Conservation (phyloP, 208 protist genomes). For the Trypanosoma cruzi region DNA sequence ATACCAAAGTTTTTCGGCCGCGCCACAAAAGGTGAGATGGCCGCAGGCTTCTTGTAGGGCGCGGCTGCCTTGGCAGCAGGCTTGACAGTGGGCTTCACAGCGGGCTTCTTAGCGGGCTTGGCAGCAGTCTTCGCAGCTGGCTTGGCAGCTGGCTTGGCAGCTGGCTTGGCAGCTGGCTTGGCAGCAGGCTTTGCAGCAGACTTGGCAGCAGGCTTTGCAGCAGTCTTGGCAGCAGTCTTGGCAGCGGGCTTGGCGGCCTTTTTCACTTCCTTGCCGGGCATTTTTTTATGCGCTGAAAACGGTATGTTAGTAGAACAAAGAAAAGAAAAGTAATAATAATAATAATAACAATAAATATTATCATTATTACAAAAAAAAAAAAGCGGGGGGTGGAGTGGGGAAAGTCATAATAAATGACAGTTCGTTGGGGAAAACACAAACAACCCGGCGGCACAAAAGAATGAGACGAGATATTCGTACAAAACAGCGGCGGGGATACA, state of each 20-base stretch:
- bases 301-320: background rate
- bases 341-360: background rate
- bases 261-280: constrained; percentile 91
- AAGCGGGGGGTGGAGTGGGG: too few relatives aligned
- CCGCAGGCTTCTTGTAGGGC: constrained; percentile 68
- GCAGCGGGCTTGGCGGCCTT: constrained; percentile 30
- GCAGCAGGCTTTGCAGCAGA: constrained; percentile 61
- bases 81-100: too few relatives aligned
- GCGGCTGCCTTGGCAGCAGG: constrained; percentile 64
- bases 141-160: background rate
- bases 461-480: background rate
- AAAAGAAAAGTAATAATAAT: background rate
- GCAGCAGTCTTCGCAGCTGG: constrained; percentile 5
- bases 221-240: constrained; percentile 3
- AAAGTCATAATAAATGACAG: background rate
- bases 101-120: constrained; percentile 31
- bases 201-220: constrained; percentile 34
- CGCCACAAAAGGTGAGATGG: constrained; percentile 67
- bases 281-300: constrained; percentile 24
- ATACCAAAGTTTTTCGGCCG: constrained; percentile 93
- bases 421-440: constrained; percentile 4
- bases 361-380: background rate
- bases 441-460: background rate
- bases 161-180: constrained; percentile 11
- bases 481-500: background rate